phyloP scores from a whole-genome alignment of 768 basidiomycete species.

The Sarcomyxa edulis region DNA sequence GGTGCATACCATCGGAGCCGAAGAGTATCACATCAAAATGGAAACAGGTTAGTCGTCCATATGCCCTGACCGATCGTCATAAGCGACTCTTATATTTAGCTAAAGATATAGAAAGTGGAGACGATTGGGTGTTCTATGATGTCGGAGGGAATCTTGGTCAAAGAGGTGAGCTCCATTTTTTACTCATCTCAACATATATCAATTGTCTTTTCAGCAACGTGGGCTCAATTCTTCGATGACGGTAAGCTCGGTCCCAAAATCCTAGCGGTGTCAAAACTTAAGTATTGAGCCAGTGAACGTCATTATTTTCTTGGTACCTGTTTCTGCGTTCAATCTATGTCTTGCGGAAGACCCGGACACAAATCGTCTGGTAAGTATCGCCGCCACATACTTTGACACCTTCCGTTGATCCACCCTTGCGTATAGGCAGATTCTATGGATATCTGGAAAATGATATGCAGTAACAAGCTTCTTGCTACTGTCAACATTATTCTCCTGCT shows the following conservation, averaged over 20 bases:
- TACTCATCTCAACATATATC: not conserved
- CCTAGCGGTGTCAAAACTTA: slow-evolving; percentile 2
- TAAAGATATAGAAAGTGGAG: slow-evolving; percentile 25
- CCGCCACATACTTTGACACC: slow-evolving; percentile 3
- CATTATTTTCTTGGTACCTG: slow-evolving; percentile 63
- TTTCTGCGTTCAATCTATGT: slow-evolving; percentile 62
- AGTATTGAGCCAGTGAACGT: slow-evolving; percentile 46
- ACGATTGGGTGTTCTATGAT: slow-evolving; percentile 62
- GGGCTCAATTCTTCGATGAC: slow-evolving; percentile 70
- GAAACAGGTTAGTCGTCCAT: slow-evolving; percentile 30
- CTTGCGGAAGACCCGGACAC: slow-evolving; percentile 51
- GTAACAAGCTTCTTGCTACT: slow-evolving; percentile 46
- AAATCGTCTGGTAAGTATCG: slow-evolving; percentile 50
- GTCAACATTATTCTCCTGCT: slow-evolving; percentile 57
- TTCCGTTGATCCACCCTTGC: not conserved
- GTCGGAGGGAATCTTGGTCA: slow-evolving; percentile 57
- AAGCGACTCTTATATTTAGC: not conserved
- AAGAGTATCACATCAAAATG: slow-evolving; percentile 53
- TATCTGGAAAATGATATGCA: slow-evolving; percentile 57
- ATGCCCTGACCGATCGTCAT: not conserved
- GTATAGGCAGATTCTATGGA: slow-evolving; percentile 48
- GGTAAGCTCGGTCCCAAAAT: slow-evolving; percentile 27
- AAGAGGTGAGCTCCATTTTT: slow-evolving; percentile 33
- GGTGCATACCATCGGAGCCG: slow-evolving; percentile 58
- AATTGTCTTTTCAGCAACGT: slow-evolving; percentile 36